These are phyloP conservation scores for Globisporangium takayamanum DNA, from an alignment of 352 stramenopile genomes.

Conservation along the genomic window DNA sequence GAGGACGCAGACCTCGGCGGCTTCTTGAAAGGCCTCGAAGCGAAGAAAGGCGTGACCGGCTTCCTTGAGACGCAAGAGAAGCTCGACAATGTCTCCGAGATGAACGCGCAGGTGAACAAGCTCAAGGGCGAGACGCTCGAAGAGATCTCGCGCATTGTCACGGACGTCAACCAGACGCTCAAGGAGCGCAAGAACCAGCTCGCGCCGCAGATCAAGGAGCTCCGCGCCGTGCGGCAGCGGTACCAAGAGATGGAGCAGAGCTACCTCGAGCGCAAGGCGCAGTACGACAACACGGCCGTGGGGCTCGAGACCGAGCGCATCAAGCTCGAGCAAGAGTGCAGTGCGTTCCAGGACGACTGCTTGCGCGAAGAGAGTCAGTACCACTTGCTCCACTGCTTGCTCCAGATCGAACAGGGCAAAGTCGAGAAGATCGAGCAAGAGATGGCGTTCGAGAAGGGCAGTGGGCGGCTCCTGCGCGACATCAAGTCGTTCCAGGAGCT, in stretches of 20 bases:
- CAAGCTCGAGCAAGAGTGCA: slow-evolving; percentile 88
- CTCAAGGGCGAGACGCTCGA: slow-evolving; percentile 91
- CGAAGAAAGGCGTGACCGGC: slow-evolving; percentile 76
- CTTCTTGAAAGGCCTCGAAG: slow-evolving; percentile 80
- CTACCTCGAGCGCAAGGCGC: slow-evolving; percentile 82
- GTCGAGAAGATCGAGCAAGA: slow-evolving; percentile 84
- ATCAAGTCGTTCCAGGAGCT: slow-evolving; percentile 87
- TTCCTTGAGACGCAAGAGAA: slow-evolving; percentile 85
- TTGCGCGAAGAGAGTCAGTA: slow-evolving; percentile 85
- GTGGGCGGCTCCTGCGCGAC: slow-evolving; percentile 67
- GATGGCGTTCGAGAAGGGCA: slow-evolving; percentile 81
- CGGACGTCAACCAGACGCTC: slow-evolving; percentile 88
- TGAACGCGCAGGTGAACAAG: slow-evolving; percentile 87
- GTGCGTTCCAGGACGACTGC: slow-evolving; percentile 84
- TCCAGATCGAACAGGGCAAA: slow-evolving; percentile 65
- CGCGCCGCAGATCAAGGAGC: slow-evolving; percentile 89
- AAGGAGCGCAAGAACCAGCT: slow-evolving; percentile 90
- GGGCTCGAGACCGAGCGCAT: slow-evolving; percentile 85
- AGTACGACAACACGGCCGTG: slow-evolving; percentile 87
- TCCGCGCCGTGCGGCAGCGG: slow-evolving; percentile 79
- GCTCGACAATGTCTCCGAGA: slow-evolving; percentile 83
- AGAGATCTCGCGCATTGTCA: slow-evolving; percentile 90
- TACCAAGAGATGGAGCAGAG: slow-evolving; percentile 89
- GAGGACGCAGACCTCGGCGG: slow-evolving; percentile 81
- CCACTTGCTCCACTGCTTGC: slow-evolving; percentile 74